A percentile compares a stretch with the other conserved stretches of the same genome.
phyloP scores from a whole-genome alignment of 495 filamentous ascomycete genomes.

The Daldinia vernicosa region DNA sequence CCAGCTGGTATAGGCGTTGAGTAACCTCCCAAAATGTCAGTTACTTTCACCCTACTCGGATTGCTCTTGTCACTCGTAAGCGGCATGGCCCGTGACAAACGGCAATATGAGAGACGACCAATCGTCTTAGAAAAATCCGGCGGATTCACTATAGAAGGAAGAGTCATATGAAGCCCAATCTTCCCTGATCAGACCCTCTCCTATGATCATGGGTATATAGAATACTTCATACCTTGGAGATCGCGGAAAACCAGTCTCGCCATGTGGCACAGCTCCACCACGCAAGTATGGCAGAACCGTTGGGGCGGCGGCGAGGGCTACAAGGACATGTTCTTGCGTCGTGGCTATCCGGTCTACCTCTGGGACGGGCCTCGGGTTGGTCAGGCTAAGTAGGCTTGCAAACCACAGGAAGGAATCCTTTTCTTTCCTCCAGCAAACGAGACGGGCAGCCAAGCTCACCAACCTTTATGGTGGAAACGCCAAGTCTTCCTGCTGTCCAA shows the following conservation, averaged over 20 bases:
- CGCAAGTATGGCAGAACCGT: conserved; percentile 59
- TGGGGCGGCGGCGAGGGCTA: conserved; percentile 60
- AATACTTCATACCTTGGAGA: conserved; percentile 59
- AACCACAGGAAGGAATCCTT: conserved; percentile 52
- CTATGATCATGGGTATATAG: conserved; percentile 61
- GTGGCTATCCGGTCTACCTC: conserved; percentile 58
- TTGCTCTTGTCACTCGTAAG: conserved; percentile 1
- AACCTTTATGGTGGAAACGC: conserved; percentile 60
- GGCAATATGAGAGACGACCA: conserved; percentile 28
- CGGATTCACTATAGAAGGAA: conserved; percentile 53
- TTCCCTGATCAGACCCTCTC: conserved; percentile 50
- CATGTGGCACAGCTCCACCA: conserved; percentile 61
- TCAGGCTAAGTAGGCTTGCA: conserved; percentile 58
- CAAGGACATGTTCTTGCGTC: conserved; percentile 61
- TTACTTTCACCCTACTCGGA: neutral
- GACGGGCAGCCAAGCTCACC: conserved; percentile 49
- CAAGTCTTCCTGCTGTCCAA: conserved; percentile 51
- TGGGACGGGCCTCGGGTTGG: conserved; percentile 60
- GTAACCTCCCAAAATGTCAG: conserved; percentile 9
- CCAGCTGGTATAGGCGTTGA: neutral
- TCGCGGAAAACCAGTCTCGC: conserved; percentile 55
- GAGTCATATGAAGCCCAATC: conserved; percentile 43
- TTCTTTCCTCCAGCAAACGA: conserved; percentile 44
- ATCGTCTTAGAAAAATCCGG: conserved; percentile 53
- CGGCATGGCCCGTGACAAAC: neutral